A percentile compares a stretch with the other conserved stretches of the same genome.
Conservation (phyloP, 129 eudicot species). For the Deinandra increscens region DNA sequence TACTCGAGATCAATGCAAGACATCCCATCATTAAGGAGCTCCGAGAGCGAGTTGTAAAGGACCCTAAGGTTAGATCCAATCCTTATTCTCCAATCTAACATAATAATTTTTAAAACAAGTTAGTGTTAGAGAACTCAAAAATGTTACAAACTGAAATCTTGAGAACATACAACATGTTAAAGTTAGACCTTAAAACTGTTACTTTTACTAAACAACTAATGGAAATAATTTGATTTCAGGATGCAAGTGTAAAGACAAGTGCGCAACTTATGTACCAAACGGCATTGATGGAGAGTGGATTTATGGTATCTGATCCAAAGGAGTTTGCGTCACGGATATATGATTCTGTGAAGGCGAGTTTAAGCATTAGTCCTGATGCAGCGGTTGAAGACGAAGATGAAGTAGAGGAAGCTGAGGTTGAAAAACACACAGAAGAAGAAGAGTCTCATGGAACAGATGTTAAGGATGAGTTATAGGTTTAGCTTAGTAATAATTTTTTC, state of each 20-base stretch:
- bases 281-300: slow-evolving; percentile 85
- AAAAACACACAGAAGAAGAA: slow-evolving; percentile 35
- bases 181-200: too few species aligned
- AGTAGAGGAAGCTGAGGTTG: slow-evolving; percentile 53
- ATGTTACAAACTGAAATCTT: too few species aligned
- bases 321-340: slow-evolving; percentile 76
- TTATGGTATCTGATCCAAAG: slow-evolving; percentile 63
- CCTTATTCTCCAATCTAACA: not conserved
- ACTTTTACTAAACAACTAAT: too few species aligned
- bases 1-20: slow-evolving; percentile 89
- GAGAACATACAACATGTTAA: too few species aligned
- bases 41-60: slow-evolving; percentile 71
- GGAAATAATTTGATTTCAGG: slow-evolving; percentile 31
- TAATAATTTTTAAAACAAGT: too few species aligned
- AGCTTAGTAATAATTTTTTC: not conserved
- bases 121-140: too few species aligned
- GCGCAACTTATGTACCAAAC: slow-evolving; percentile 90
- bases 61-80: slow-evolving; percentile 64
- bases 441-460: slow-evolving; percentile 32
- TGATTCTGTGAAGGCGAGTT: slow-evolving; percentile 61
- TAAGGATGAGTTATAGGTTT: slow-evolving; percentile 78
- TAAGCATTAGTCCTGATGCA: slow-evolving; percentile 68
- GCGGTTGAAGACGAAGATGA: slow-evolving; percentile 79
- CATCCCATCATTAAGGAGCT: slow-evolving; percentile 96
- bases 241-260: slow-evolving; percentile 58